These are phyloP conservation scores for Knoxdaviesia proteae DNA, from an alignment of 2,329 filamentous ascomycete genomes.

Conservation along the genomic window DNA sequence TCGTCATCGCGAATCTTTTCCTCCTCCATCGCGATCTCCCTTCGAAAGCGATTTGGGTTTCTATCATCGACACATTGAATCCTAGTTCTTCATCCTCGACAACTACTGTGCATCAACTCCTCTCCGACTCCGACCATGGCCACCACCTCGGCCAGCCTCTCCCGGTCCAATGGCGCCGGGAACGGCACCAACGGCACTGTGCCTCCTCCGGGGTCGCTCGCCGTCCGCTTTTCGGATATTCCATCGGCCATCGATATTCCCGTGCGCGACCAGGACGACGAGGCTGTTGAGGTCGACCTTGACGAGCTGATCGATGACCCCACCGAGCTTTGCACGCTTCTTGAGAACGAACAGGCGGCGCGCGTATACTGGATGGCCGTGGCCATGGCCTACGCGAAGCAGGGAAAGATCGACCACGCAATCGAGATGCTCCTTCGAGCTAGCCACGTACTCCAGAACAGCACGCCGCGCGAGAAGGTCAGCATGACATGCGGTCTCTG, in stretches of 20 bases:
- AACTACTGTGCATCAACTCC: neutral
- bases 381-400: slow-evolving; percentile 87
- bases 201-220: slow-evolving; percentile 13
- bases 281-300: slow-evolving; percentile 80
- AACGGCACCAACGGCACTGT: slow-evolving; percentile 16
- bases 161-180: slow-evolving; percentile 16
- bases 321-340: slow-evolving; percentile 80
- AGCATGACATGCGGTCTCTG: slow-evolving; percentile 69
- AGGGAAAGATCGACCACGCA: slow-evolving; percentile 74
- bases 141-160: neutral
- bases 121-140: neutral
- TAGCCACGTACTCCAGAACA: slow-evolving; percentile 46
- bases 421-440: slow-evolving; percentile 57
- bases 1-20: neutral
- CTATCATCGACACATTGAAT: neutral
- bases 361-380: slow-evolving; percentile 98
- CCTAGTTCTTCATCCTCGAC: neutral
- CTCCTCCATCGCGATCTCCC: neutral
- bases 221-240: slow-evolving; percentile 42
- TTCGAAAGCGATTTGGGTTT: slow-evolving; percentile 1
- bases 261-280: slow-evolving; percentile 43
- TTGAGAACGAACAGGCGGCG: slow-evolving; percentile 83
- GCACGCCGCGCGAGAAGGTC: slow-evolving; percentile 62
- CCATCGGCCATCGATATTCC: slow-evolving; percentile 45
- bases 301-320: slow-evolving; percentile 82